Conservation (phyloP, 352 stramenopile species). For the Pythium scleroteichum region DNA sequence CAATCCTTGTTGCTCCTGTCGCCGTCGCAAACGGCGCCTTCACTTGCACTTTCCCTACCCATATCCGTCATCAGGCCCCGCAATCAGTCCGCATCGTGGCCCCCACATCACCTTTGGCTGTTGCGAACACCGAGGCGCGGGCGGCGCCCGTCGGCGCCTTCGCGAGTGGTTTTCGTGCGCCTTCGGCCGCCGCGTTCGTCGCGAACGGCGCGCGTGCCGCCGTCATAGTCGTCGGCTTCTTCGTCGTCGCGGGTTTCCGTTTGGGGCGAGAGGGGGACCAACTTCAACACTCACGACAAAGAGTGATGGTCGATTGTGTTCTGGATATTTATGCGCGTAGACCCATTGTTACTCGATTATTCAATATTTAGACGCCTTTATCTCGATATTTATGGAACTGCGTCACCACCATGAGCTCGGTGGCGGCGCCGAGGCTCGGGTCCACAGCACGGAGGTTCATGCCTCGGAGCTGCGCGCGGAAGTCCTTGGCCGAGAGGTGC, state of each 20-base stretch:
- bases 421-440: conserved; percentile 32
- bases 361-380: conserved; percentile 1
- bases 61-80: too few relatives aligned
- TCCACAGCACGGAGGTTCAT: conserved; percentile 46
- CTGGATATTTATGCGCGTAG: neutral
- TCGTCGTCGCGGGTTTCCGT: conserved; percentile 2
- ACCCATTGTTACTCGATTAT: too few relatives aligned
- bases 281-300: conserved; percentile 18
- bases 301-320: conserved; percentile 16
- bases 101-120: too few relatives aligned
- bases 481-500: conserved; percentile 50
- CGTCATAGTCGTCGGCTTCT: neutral
- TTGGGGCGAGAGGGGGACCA: conserved; percentile 9
- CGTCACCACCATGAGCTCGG: conserved; percentile 45
- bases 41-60: neutral
- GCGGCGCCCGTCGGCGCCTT: neutral
- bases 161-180: too few relatives aligned
- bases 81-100: too few relatives aligned
- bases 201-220: conserved; percentile 3
- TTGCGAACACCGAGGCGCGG: neutral
- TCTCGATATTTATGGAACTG: conserved; percentile 50
- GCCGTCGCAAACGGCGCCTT: conserved; percentile 21
- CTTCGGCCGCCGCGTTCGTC: neutral
- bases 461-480: conserved; percentile 51
- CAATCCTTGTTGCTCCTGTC: neutral